phyloP scores from a whole-genome alignment of 805 yeast species.

The Diddensiella transvaalensis region DNA sequence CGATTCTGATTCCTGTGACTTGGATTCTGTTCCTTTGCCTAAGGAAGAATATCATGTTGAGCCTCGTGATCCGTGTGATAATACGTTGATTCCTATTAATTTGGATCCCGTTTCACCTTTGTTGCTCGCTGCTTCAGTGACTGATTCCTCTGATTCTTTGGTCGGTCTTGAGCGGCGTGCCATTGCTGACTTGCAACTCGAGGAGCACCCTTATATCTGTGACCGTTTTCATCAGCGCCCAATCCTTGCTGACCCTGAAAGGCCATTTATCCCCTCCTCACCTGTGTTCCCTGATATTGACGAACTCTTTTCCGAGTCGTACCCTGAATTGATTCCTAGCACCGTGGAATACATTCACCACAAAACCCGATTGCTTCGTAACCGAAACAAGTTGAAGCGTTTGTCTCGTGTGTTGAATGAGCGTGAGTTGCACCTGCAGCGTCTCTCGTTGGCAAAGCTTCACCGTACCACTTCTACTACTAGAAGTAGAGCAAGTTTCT shows the following conservation, averaged over 20 bases:
- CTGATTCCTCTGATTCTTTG: conserved; percentile 15
- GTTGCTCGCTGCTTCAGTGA: conserved; percentile 15
- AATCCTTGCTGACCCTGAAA: conserved; percentile 22
- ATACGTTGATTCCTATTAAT: conserved; percentile 16
- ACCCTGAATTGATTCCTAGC: conserved; percentile 19
- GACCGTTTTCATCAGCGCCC: conserved; percentile 24
- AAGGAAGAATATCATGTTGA: background rate
- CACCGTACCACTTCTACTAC: conserved; percentile 4
- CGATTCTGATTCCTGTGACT: background rate
- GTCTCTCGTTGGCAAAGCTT: conserved; percentile 12
- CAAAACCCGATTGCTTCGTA: conserved; percentile 22
- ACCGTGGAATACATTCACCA: conserved; percentile 18
- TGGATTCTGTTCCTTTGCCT: background rate
- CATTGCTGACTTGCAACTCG: conserved; percentile 18
- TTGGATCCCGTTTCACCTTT: conserved; percentile 23
- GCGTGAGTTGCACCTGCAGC: conserved; percentile 11
- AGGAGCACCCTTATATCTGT: conserved; percentile 17
- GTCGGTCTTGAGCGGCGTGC: conserved; percentile 14
- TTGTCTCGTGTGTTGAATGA: conserved; percentile 13
- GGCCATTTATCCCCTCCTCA: conserved; percentile 22
- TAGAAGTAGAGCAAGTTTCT: background rate
- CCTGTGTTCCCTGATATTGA: conserved; percentile 24
- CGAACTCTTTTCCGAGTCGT: conserved; percentile 19
- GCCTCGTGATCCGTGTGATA: conserved; percentile 12
- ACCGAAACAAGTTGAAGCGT: conserved; percentile 18